Percentiles rank a stretch among this genome's conserved stretches.
Evolutionary conservation across 257 asterid genomes (phyloP).

Genomic region (Osmanthus fragrans): DNA sequence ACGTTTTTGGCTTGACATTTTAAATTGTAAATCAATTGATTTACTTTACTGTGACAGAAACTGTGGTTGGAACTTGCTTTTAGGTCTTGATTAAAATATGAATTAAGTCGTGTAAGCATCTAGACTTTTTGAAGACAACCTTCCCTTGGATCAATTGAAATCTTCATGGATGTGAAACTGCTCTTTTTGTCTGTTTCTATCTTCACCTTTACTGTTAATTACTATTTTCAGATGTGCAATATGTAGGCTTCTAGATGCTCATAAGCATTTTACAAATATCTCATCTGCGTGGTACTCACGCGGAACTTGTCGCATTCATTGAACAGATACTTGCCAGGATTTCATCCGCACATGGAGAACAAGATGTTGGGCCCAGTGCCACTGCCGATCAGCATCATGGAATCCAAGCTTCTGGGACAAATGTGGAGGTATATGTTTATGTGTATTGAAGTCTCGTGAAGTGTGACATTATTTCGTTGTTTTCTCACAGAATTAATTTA

Average conservation of each 20-base stretch:
- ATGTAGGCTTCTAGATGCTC: conserved; percentile 79
- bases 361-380: too few relatives aligned
- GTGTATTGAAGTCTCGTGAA: too few relatives aligned
- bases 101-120: conserved; percentile 93
- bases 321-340: too few relatives aligned
- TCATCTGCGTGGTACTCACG: too few relatives aligned
- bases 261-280: conserved; percentile 78
- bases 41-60: background rate
- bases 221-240: conserved; percentile 71
- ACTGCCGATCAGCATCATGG: too few relatives aligned
- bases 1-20: background rate
- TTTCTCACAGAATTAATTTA: too few relatives aligned
- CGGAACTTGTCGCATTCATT: too few relatives aligned
- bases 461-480: too few relatives aligned
- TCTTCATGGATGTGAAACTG: conserved; percentile 5
- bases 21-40: background rate
- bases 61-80: background rate
- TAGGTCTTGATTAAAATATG: background rate
- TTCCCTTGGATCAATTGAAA: conserved; percentile 11
- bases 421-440: too few relatives aligned
- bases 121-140: background rate
- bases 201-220: conserved; percentile 13
- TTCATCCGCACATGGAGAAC: too few relatives aligned
- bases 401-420: too few relatives aligned
- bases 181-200: conserved; percentile 3